Percentiles rank a stretch among this genome's conserved stretches.
Evolutionary conservation across 768 basidiomycete genomes (phyloP).

Genomic region (Lentinula sp.): DNA sequence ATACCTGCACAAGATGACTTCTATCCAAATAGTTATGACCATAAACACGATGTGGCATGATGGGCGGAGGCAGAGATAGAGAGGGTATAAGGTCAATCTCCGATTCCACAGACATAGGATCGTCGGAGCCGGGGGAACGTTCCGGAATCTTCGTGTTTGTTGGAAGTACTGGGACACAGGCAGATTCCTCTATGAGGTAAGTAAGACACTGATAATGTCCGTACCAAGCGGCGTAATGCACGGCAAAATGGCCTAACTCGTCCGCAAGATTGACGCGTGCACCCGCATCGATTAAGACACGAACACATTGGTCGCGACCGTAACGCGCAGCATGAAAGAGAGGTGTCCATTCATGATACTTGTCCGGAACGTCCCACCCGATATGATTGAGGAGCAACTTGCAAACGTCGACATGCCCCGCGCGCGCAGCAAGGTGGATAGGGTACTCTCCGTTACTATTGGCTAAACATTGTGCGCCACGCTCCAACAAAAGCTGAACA

Average conservation of each 20-base stretch:
- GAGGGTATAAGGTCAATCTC: constrained; percentile 93
- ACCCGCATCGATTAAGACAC: constrained; percentile 74
- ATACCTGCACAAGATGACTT: constrained; percentile 78
- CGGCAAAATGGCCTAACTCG: constrained; percentile 77
- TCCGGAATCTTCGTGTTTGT: constrained; percentile 17
- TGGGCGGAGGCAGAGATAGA: constrained; percentile 93
- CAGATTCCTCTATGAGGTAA: constrained; percentile 45
- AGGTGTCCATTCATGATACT: constrained; percentile 98
- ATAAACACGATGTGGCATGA: constrained; percentile 96
- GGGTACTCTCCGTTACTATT: constrained; percentile 98
- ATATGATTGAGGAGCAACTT: constrained; percentile 64
- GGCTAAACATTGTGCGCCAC: constrained; percentile 72
- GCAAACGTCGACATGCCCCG: constrained; percentile 87
- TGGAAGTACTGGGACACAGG: constrained; percentile 20
- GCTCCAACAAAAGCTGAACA: constrained; percentile 66
- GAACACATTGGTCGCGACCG: constrained; percentile 70
- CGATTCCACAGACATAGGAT: constrained; percentile 36
- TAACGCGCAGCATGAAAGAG: constrained; percentile 92
- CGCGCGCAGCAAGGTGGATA: constrained; percentile 90
- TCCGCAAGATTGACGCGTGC: constrained; percentile 72
- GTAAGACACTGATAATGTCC: constrained; percentile 72
- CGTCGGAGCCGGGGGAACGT: constrained; percentile 35
- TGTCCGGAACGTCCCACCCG: constrained; percentile 86
- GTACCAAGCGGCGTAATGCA: constrained; percentile 97
- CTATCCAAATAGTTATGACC: constrained; percentile 94